Conservation (phyloP, 2,329 filamentous ascomycete genomes). For the Fusarium sp. region DNA sequence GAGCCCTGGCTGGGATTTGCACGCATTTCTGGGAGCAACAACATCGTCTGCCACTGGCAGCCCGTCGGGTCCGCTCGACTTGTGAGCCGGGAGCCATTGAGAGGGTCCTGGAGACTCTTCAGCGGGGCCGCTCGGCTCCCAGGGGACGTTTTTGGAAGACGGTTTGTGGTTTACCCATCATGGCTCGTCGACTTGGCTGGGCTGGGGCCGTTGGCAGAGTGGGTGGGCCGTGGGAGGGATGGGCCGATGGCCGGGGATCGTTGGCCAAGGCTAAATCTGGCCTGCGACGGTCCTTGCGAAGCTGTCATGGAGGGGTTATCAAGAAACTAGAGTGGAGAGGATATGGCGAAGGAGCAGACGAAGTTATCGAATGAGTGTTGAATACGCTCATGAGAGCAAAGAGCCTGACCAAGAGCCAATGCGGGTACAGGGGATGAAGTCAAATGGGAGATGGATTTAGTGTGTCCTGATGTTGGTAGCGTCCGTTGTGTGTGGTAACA, state of each 20-base stretch:
- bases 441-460: slow-evolving; percentile 18
- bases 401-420: slow-evolving; percentile 39
- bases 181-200: slow-evolving; percentile 4
- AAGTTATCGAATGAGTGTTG: slow-evolving; percentile 14
- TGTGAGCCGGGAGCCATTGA: slow-evolving; percentile 24
- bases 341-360: slow-evolving; percentile 15
- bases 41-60: slow-evolving; percentile 21
- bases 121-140: slow-evolving; percentile 33
- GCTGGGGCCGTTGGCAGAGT: slow-evolving; percentile 33
- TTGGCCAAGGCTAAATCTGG: slow-evolving; percentile 33
- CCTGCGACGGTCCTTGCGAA: slow-evolving; percentile 10
- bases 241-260: slow-evolving; percentile 35
- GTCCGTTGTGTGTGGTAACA: slow-evolving; percentile 17
- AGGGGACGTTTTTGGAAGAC: slow-evolving; percentile 22
- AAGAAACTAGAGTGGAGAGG: slow-evolving; percentile 21
- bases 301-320: slow-evolving; percentile 25
- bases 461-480: slow-evolving; percentile 15
- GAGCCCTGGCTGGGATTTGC: slow-evolving; percentile 44
- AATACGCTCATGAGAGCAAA: slow-evolving; percentile 12
- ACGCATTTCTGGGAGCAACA: slow-evolving; percentile 29
- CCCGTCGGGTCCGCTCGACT: slow-evolving; percentile 24
- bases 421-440: slow-evolving; percentile 35
- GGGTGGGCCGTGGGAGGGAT: slow-evolving; percentile 42
- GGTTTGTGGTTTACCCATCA: slow-evolving; percentile 19
- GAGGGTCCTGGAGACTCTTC: slow-evolving; percentile 22